These are phyloP conservation scores for Sextonia rubra DNA, from an alignment of 164 flowering plant genomes.

Conservation along the genomic window DNA sequence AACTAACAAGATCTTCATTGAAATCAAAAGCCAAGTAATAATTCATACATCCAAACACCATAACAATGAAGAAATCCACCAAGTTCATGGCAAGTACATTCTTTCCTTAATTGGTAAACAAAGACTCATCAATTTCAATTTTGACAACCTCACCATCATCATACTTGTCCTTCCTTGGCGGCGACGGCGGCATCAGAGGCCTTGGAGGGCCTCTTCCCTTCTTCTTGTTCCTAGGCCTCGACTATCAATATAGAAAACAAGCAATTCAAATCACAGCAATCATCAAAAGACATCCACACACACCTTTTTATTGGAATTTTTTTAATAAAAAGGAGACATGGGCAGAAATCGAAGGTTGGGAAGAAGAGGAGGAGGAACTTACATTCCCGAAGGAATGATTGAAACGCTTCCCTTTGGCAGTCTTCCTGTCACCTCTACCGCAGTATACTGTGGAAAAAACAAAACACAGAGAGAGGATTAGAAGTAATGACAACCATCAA, in stretches of 20 bases:
- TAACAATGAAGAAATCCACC: neutral
- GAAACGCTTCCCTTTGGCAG: constrained; percentile 87
- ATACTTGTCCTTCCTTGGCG: constrained; percentile 59
- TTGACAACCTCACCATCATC: constrained; percentile 52
- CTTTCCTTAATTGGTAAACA: constrained; percentile 25
- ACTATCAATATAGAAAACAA: constrained; percentile 26
- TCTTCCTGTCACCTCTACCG: constrained; percentile 68
- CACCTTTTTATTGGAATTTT: no score
- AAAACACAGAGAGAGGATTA: no score
- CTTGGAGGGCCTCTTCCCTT: constrained; percentile 90
- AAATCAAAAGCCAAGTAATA: neutral
- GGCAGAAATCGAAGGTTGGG: neutral
- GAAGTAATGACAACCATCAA: no score
- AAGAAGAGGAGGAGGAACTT: constrained; percentile 16
- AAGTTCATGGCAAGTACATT: neutral
- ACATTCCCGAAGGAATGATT: constrained; percentile 87
- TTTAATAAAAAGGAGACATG: no score
- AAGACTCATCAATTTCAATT: constrained; percentile 68
- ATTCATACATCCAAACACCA: neutral
- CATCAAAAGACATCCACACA: constrained; percentile 1
- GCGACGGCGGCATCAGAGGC: constrained; percentile 47
- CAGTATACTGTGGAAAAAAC: no score
- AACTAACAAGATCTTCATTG: neutral
- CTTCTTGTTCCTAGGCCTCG: constrained; percentile 79
- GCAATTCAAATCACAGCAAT: neutral